Percentiles rank a stretch among this genome's conserved stretches.
Evolutionary conservation across 768 basidiomycete species (phyloP).

Genomic region (Pluteus cervinus): DNA sequence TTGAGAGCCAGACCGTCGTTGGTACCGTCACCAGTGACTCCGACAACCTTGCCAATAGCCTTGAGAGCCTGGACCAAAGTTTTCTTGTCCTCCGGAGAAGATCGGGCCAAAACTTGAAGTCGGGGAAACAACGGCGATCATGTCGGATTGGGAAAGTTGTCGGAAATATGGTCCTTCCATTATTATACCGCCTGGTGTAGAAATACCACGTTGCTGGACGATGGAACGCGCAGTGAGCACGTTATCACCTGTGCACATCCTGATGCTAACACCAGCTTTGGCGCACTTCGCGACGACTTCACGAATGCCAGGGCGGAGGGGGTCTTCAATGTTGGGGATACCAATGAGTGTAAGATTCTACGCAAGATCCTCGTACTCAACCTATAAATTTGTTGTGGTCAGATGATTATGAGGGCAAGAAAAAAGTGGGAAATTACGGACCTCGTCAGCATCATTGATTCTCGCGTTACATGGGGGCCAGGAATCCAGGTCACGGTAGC

Average conservation of each 20-base stretch:
- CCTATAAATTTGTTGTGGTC: too few species aligned
- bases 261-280: conserved; percentile 85
- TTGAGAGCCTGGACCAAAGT: conserved; percentile 86
- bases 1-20: conserved; percentile 97
- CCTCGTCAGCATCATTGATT: conserved; percentile 45
- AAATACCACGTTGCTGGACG: conserved; percentile 94
- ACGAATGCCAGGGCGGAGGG: conserved; percentile 83
- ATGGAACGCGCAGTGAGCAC: conserved; percentile 95
- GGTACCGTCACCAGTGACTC: conserved; percentile 96
- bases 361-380: conserved; percentile 65
- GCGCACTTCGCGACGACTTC: conserved; percentile 86
- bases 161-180: conserved; percentile 98
- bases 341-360: conserved; percentile 77
- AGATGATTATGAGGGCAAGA: too few species aligned
- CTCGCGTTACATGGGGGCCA: conserved; percentile 71
- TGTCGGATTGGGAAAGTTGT: conserved; percentile 59
- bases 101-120: conserved; percentile 93
- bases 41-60: conserved; percentile 82
- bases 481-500: conserved; percentile 78
- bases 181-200: conserved; percentile 87
- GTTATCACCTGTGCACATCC: conserved; percentile 99
- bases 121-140: conserved; percentile 83
- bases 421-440: too few species aligned
- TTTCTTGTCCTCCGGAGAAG: conserved; percentile 96
- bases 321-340: conserved; percentile 95